Conservation (phyloP, 2,329 filamentous ascomycete species). For the Rhexocercosporidium sp. region DNA sequence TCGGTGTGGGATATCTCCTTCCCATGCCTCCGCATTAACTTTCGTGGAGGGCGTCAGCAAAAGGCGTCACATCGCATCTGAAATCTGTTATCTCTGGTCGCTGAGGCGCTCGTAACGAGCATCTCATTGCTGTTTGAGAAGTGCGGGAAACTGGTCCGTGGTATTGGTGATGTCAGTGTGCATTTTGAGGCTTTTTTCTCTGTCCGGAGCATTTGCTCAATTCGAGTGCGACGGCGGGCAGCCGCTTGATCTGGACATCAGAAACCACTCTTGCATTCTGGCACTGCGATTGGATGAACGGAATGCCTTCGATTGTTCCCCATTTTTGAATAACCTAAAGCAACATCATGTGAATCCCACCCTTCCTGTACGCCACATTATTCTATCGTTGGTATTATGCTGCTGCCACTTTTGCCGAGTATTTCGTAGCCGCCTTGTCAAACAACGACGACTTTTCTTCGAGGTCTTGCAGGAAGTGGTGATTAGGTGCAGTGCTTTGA, state of each 20-base stretch:
- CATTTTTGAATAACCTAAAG: conserved; percentile 32
- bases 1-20: conserved; percentile 43
- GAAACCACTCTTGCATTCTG: neutral
- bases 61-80: conserved; percentile 20
- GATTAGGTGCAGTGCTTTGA: conserved; percentile 65
- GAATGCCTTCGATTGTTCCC: conserved; percentile 19
- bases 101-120: neutral
- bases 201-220: conserved; percentile 29
- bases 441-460: conserved; percentile 88
- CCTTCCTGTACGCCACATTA: conserved; percentile 33
- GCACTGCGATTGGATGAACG: neutral
- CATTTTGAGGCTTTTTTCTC: conserved; percentile 24
- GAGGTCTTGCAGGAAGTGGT: conserved; percentile 75
- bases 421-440: conserved; percentile 85
- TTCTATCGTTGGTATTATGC: conserved; percentile 34
- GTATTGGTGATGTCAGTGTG: conserved; percentile 36
- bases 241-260: conserved; percentile 12
- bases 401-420: conserved; percentile 73
- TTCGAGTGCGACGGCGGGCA: conserved; percentile 8
- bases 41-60: conserved; percentile 19
- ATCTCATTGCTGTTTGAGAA: neutral
- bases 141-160: neutral
- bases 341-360: conserved; percentile 21
- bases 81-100: conserved; percentile 21
- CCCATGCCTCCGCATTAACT: conserved; percentile 1